phyloP scores from a whole-genome alignment of 2,329 filamentous ascomycete genomes.

The Stagonosporopsis tanaceti region DNA sequence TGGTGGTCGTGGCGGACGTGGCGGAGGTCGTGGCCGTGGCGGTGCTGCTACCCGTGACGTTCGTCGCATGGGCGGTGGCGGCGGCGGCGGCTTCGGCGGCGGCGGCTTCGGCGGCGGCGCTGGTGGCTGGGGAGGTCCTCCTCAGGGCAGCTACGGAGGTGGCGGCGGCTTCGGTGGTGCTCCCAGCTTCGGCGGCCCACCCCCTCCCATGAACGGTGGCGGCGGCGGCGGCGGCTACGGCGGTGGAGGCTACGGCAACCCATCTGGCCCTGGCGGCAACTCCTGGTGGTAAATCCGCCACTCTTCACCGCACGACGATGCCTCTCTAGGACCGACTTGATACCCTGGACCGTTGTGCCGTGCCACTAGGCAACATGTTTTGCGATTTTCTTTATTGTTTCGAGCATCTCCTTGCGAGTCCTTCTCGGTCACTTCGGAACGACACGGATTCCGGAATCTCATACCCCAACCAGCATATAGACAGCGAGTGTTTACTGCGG shows the following conservation, averaged over 20 bases:
- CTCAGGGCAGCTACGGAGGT: constrained; percentile 42
- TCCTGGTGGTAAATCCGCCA: constrained; percentile 69
- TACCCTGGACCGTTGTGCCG: constrained; percentile 36
- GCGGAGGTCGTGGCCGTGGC: constrained; percentile 76
- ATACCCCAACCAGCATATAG: constrained; percentile 61
- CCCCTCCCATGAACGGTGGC: constrained; percentile 53
- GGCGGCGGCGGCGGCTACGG: constrained; percentile 53
- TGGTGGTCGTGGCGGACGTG: constrained; percentile 69
- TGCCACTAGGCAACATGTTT: constrained; percentile 25
- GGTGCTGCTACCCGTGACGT: constrained; percentile 81
- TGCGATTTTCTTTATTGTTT: constrained; percentile 39
- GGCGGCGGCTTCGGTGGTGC: constrained; percentile 55
- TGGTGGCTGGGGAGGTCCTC: constrained; percentile 52
- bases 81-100: constrained; percentile 65
- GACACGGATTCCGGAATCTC: constrained; percentile 53
- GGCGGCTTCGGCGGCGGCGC: too few relatives aligned
- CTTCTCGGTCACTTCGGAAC: constrained; percentile 45
- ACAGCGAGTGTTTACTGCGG: constrained; percentile 58
- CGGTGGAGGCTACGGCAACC: constrained; percentile 72
- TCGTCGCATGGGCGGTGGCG: constrained; percentile 66
- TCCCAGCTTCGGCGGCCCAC: constrained; percentile 69
- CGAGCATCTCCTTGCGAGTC: constrained; percentile 42
- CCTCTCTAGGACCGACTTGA: constrained; percentile 40
- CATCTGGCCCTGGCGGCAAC: constrained; percentile 68
- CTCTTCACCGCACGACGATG: constrained; percentile 30